phyloP scores from a whole-genome alignment of 345 rosid genomes.

The Brassica cretica region DNA sequence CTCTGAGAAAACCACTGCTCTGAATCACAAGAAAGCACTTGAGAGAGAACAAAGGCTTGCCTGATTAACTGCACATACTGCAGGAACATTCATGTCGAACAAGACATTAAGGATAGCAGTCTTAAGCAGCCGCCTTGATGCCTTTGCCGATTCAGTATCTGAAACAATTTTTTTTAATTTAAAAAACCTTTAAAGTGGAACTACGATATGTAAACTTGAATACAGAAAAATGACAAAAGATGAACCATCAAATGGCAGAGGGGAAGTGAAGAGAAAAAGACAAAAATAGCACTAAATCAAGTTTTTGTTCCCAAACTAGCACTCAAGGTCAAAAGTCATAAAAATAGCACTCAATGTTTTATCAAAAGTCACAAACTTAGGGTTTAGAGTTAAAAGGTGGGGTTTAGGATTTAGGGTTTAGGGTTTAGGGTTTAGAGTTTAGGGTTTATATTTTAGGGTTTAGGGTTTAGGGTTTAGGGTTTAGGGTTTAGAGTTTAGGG shows the following conservation, averaged over 20 bases:
- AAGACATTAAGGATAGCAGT: conserved; percentile 67
- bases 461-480: too few relatives aligned
- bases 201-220: conserved; percentile 8
- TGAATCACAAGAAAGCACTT: background rate
- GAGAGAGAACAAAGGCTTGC: conserved; percentile 39
- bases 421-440: too few relatives aligned
- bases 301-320: too few relatives aligned
- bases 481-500: too few relatives aligned
- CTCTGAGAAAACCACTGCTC: background rate
- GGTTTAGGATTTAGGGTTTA: too few relatives aligned
- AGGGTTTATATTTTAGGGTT: too few relatives aligned
- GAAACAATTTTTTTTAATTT: background rate
- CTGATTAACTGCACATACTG: conserved; percentile 91
- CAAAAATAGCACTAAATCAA: too few relatives aligned
- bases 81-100: conserved; percentile 91
- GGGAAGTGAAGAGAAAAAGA: conserved; percentile 84
- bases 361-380: too few relatives aligned
- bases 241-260: conserved; percentile 87
- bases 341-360: too few relatives aligned
- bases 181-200: background rate
- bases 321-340: too few relatives aligned
- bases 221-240: background rate
- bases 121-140: conserved; percentile 88
- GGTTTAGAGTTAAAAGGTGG: too few relatives aligned
- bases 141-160: conserved; percentile 92